Evolutionary conservation across 176 grass and related monocot species (phyloP).

Genomic region (Oropetium thomaeum): DNA sequence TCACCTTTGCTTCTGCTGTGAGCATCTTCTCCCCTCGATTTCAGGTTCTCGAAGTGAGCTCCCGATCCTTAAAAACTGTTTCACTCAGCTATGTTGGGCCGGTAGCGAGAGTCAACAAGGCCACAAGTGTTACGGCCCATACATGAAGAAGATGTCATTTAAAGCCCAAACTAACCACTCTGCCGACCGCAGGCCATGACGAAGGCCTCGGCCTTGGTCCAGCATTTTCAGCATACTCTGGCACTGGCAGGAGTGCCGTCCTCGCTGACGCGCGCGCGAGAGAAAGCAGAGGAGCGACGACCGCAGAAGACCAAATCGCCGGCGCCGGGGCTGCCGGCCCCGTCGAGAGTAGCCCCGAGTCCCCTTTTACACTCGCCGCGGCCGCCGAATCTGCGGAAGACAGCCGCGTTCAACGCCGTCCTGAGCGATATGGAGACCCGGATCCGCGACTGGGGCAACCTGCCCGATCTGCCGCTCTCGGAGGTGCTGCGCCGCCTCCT

Average conservation of each 20-base stretch:
- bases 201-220: neutral
- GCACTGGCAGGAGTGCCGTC: too few species aligned
- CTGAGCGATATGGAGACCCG: neutral
- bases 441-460: slow-evolving; percentile 30
- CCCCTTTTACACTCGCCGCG: too few species aligned
- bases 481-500: slow-evolving; percentile 44
- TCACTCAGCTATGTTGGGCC: neutral
- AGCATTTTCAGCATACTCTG: too few species aligned
- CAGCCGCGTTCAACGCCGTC: neutral
- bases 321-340: too few species aligned
- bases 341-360: too few species aligned
- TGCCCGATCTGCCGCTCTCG: slow-evolving; percentile 31
- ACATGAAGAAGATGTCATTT: neutral
- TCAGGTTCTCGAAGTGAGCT: slow-evolving; percentile 20
- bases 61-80: slow-evolving; percentile 12
- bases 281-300: too few species aligned
- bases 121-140: neutral
- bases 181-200: neutral
- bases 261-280: too few species aligned
- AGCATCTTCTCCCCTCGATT: slow-evolving; percentile 38
- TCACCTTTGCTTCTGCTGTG: slow-evolving; percentile 38
- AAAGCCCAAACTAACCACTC: neutral
- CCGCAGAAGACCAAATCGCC: neutral
- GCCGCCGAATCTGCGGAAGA: neutral
- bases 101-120: neutral